Conservation (phyloP, 257 asterid species). For the Solanum pimpinellifolium region DNA sequence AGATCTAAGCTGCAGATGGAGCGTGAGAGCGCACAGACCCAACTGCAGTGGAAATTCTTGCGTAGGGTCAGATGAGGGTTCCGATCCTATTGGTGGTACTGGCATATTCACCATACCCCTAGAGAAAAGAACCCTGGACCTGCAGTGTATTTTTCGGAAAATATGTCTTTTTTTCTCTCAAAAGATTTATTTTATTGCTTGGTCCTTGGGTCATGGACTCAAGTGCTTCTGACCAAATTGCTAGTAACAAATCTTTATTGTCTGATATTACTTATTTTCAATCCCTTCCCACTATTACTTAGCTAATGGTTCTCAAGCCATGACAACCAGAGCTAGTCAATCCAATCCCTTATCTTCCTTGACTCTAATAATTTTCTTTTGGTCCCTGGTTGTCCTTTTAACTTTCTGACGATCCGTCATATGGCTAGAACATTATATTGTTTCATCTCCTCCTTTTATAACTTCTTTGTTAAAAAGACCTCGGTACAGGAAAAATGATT, state of each 20-base stretch:
- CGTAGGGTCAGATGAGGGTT: not conserved
- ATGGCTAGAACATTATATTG: not conserved
- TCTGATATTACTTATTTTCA: not conserved
- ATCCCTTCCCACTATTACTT: not conserved
- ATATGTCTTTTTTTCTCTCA: not conserved
- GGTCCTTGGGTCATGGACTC: not conserved
- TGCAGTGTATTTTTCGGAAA: not conserved
- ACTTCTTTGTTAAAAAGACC: not conserved
- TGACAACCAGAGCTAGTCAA: not conserved
- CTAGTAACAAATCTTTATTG: not conserved
- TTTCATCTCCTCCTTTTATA: not conserved
- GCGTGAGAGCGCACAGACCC: not conserved
- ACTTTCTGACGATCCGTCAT: not conserved
- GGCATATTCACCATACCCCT: not conserved
- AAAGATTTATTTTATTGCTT: not conserved
- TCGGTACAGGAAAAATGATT: not conserved
- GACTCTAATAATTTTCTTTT: not conserved
- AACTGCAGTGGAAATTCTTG: not conserved
- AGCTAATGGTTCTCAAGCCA: not conserved
- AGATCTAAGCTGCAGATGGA: not conserved
- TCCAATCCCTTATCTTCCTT: not conserved
- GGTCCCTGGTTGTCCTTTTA: not conserved
- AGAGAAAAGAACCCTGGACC: not conserved
- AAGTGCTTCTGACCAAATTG: not conserved
- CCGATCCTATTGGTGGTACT: not conserved